These are phyloP conservation scores for Syzygium syzygioides DNA, from an alignment of 441 rosid species.

Conservation along the genomic window DNA sequence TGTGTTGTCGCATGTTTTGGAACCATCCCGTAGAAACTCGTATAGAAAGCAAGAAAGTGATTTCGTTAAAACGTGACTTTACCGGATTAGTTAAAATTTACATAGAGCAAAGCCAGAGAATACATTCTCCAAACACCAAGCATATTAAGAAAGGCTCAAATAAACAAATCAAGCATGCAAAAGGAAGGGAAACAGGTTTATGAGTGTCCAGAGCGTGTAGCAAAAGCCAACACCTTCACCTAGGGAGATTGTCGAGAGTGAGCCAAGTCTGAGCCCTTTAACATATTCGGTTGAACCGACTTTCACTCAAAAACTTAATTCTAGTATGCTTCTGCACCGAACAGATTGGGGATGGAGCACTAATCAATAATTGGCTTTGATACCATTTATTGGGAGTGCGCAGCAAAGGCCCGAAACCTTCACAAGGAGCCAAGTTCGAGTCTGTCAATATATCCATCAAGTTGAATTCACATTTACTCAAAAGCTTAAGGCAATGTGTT, in stretches of 20 bases:
- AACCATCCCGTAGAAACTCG: not conserved
- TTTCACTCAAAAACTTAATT: not conserved
- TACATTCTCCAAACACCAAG: too few species aligned
- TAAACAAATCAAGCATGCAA: too few species aligned
- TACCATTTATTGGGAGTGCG: too few species aligned
- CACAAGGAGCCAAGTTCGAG: accelerated
- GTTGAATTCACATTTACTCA: not conserved
- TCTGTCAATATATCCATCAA: accelerated
- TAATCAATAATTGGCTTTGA: too few species aligned
- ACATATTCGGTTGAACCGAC: accelerated
- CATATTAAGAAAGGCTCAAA: too few species aligned
- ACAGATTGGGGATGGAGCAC: too few species aligned
- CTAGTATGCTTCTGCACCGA: too few species aligned
- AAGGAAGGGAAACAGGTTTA: too few species aligned
- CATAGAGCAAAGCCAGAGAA: not conserved
- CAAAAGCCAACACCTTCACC: too few species aligned
- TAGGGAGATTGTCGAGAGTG: accelerated
- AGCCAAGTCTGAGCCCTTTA: accelerated
- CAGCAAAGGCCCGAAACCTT: too few species aligned
- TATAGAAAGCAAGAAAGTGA: not conserved
- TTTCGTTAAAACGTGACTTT: not conserved
- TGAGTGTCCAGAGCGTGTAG: too few species aligned
- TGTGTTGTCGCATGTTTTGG: not conserved
- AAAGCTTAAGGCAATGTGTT: accelerated
- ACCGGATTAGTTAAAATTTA: too few species aligned